Conservation (phyloP, 306 rosid species). For the Fragaria nilgerrensis region DNA sequence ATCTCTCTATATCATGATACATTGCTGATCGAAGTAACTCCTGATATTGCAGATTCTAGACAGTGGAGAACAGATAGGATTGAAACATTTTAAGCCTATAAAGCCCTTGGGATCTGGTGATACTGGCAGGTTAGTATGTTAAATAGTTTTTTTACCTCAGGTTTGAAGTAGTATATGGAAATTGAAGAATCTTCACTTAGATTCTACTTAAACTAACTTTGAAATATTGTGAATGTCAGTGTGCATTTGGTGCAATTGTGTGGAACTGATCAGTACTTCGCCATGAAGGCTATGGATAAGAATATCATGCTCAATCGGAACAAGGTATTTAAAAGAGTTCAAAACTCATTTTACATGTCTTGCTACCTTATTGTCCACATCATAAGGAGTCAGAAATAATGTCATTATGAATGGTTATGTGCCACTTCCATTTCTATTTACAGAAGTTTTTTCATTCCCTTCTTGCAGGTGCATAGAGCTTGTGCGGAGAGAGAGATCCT, state of each 20-base stretch:
- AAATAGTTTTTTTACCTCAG: slow-evolving; percentile 1
- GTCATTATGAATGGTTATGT: background rate
- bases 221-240: slow-evolving; percentile 30
- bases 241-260: slow-evolving; percentile 90
- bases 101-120: slow-evolving; percentile 95
- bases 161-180: slow-evolving; percentile 7
- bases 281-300: slow-evolving; percentile 99
- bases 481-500: slow-evolving; percentile 97
- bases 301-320: slow-evolving; percentile 86
- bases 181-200: background rate
- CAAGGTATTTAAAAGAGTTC: slow-evolving; percentile 49
- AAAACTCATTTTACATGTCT: slow-evolving; percentile 2
- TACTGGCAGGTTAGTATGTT: slow-evolving; percentile 73
- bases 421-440: slow-evolving; percentile 16
- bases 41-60: slow-evolving; percentile 62
- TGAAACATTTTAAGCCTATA: slow-evolving; percentile 84
- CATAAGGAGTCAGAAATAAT: background rate
- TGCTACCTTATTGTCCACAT: background rate
- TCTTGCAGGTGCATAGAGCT: slow-evolving; percentile 89
- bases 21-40: slow-evolving; percentile 21
- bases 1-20: slow-evolving; percentile 5
- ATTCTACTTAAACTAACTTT: background rate
- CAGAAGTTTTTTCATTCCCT: slow-evolving; percentile 16
- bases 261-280: slow-evolving; percentile 70
- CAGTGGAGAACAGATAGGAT: slow-evolving; percentile 67